Percentiles rank a stretch among this genome's conserved stretches.
Evolutionary conservation across 225 moss, liverwort and hornwort species (phyloP).

Genomic region (Neckera pumila): DNA sequence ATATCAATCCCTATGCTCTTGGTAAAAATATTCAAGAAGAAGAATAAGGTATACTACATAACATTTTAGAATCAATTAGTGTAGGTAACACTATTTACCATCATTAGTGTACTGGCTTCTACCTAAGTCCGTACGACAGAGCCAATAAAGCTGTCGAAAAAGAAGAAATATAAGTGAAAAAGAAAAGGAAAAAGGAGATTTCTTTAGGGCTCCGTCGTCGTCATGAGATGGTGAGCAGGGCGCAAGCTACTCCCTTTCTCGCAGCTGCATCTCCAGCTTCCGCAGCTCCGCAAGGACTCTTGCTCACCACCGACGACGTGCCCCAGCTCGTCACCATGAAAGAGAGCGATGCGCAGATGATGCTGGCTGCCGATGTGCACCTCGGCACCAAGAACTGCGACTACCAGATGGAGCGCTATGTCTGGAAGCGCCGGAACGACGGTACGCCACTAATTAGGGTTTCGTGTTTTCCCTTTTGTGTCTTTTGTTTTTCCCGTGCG

Average conservation of each 20-base stretch:
- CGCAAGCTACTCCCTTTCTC: not conserved
- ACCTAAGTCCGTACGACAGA: no score
- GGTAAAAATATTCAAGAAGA: no score
- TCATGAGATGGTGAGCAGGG: not conserved
- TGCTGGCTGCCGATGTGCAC: conserved; percentile 33
- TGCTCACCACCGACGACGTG: not conserved
- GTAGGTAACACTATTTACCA: no score
- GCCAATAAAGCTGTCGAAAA: not conserved
- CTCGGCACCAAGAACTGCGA: conserved; percentile 90
- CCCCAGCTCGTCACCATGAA: not conserved
- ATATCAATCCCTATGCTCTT: no score
- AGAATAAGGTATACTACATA: no score
- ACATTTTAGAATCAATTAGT: no score
- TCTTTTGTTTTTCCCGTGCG: not conserved
- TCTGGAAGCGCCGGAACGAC: conserved; percentile 77
- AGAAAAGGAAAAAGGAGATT: not conserved
- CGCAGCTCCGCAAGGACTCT: not conserved
- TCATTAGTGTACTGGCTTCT: no score
- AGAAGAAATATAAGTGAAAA: not conserved
- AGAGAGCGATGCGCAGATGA: not conserved
- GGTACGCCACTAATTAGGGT: not conserved
- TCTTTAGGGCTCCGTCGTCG: conserved; percentile 3
- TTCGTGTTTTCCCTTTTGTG: not conserved
- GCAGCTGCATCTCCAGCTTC: not conserved
- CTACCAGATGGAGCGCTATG: conserved; percentile 89